These are phyloP conservation scores for Scedosporium minutisporum DNA, from an alignment of 2,329 filamentous ascomycete species.

Conservation along the genomic window DNA sequence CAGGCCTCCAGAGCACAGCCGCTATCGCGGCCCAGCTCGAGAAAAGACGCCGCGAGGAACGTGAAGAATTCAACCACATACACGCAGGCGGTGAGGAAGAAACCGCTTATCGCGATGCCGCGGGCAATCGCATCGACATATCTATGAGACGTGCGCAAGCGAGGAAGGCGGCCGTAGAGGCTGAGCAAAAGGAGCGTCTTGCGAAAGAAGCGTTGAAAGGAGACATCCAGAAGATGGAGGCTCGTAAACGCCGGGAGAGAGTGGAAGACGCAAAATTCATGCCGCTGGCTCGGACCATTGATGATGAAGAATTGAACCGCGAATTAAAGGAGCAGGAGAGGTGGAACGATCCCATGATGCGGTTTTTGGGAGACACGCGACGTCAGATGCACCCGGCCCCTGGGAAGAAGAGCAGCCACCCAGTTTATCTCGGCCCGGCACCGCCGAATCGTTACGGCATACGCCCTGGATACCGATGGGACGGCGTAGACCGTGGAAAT, in stretches of 20 bases:
- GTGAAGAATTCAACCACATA: conserved; percentile 35
- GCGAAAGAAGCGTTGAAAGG: conserved; percentile 67
- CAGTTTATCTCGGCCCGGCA: conserved; percentile 68
- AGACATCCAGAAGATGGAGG: conserved; percentile 69
- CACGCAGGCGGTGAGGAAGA: conserved; percentile 49
- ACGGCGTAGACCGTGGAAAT: conserved; percentile 88
- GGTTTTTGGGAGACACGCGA: conserved; percentile 55
- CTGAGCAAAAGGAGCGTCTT: conserved; percentile 60
- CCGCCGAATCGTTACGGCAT: conserved; percentile 93
- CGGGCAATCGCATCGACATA: conserved; percentile 86
- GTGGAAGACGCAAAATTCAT: conserved; percentile 76
- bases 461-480: conserved; percentile 85
- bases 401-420: conserved; percentile 36
- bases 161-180: conserved; percentile 52
- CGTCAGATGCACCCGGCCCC: conserved; percentile 20
- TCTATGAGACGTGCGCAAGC: conserved; percentile 83
- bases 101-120: conserved; percentile 92
- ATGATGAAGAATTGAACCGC: conserved; percentile 78
- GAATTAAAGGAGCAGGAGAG: conserved; percentile 66
- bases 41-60: conserved; percentile 57
- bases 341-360: conserved; percentile 92
- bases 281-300: conserved; percentile 67
- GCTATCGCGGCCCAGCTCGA: conserved; percentile 63
- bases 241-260: conserved; percentile 52
- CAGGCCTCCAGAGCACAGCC: conserved; percentile 75